phyloP scores from a whole-genome alignment of 1,284 basidiomycete genomes.

The Ganoderma leucocontextum region DNA sequence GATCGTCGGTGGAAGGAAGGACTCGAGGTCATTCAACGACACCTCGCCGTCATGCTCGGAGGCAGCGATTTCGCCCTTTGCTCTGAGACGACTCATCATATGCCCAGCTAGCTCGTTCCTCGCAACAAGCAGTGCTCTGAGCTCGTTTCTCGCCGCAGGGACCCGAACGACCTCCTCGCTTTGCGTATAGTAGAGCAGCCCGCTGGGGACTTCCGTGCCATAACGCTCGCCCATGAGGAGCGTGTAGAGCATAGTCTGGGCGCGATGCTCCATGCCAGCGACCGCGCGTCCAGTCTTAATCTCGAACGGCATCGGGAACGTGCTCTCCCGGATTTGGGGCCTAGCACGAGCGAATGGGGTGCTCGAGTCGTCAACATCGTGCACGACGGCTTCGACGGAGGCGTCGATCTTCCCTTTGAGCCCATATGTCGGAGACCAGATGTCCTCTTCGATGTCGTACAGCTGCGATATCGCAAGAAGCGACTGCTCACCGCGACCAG shows the following conservation, averaged over 20 bases:
- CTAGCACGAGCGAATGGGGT: slow-evolving; percentile 36
- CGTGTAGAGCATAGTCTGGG: slow-evolving; percentile 98
- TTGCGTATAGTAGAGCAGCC: slow-evolving; percentile 95
- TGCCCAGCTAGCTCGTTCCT: slow-evolving; percentile 90
- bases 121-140: slow-evolving; percentile 82
- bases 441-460: slow-evolving; percentile 95
- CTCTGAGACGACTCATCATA: slow-evolving; percentile 54
- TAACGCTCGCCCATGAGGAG: slow-evolving; percentile 93
- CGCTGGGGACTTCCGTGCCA: slow-evolving; percentile 72
- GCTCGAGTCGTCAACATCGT: slow-evolving; percentile 46
- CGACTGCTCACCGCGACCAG: slow-evolving; percentile 54
- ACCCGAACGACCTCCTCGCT: slow-evolving; percentile 88
- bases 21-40: slow-evolving; percentile 38
- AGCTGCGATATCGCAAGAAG: slow-evolving; percentile 78
- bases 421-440: slow-evolving; percentile 95
- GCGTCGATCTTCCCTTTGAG: slow-evolving; percentile 97
- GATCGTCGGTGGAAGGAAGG: slow-evolving; percentile 87
- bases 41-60: slow-evolving; percentile 29
- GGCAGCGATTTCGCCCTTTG: slow-evolving; percentile 34
- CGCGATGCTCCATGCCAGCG: slow-evolving; percentile 90
- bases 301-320: slow-evolving; percentile 81
- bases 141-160: slow-evolving; percentile 80
- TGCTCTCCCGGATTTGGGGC: slow-evolving; percentile 23
- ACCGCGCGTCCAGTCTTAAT: slow-evolving; percentile 92
- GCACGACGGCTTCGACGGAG: slow-evolving; percentile 77